A percentile compares a stretch with the other conserved stretches of the same genome.
Evolutionary conservation across 2,329 filamentous ascomycete genomes (phyloP).

Genomic region (Claviceps pusilla): DNA sequence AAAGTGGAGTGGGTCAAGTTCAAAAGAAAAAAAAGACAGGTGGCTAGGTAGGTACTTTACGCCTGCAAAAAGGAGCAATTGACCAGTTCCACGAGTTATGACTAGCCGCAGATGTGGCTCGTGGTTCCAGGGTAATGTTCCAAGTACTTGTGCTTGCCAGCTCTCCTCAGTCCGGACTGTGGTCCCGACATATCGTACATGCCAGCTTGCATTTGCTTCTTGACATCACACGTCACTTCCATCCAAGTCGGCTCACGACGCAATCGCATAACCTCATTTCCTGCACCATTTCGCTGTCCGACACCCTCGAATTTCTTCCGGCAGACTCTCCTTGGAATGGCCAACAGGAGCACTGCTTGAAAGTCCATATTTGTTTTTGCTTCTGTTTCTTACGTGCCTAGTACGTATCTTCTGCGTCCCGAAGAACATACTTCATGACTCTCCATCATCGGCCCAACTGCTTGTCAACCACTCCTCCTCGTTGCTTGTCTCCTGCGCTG

Average conservation of each 20-base stretch:
- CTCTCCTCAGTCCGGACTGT: not conserved
- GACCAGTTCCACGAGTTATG: not conserved
- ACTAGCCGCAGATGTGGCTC: not conserved
- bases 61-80: not conserved
- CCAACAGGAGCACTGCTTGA: slow-evolving; percentile 8
- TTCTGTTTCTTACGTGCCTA: slow-evolving; percentile 5
- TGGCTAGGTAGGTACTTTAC: not conserved
- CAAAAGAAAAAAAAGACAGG: not conserved
- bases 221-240: slow-evolving; percentile 4
- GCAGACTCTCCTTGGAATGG: slow-evolving; percentile 7
- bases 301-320: not conserved
- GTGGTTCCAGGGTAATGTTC: not conserved
- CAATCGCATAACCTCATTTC: not conserved
- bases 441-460: not conserved
- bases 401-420: not conserved
- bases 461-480: not conserved
- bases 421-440: not conserved
- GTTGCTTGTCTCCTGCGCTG: slow-evolving; percentile 5
- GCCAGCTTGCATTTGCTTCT: slow-evolving; percentile 8
- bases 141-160: not conserved
- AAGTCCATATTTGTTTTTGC: slow-evolving; percentile 7
- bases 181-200: not conserved
- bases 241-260: slow-evolving; percentile 1
- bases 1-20: not conserved
- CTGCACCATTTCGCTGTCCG: not conserved